phyloP scores from a whole-genome alignment of 2,329 filamentous ascomycete species.

The Aspergillus terreus region DNA sequence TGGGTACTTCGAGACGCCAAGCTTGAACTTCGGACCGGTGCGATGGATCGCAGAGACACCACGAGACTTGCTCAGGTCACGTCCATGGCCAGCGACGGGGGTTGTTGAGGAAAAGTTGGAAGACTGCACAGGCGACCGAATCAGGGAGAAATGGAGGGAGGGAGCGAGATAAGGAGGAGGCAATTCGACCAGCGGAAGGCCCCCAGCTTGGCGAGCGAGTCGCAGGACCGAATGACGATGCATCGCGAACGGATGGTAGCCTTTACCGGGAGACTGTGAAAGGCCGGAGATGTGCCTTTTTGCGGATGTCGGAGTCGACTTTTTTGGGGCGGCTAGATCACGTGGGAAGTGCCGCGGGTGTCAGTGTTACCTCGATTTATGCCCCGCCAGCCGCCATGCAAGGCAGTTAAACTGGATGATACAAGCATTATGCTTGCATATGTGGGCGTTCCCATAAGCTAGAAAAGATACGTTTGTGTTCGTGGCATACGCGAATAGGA shows the following conservation, averaged over 20 bases:
- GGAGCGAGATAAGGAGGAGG: slow-evolving; percentile 45
- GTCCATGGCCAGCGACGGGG: slow-evolving; percentile 45
- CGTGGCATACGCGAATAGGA: too few species aligned
- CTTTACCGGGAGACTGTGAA: slow-evolving; percentile 1
- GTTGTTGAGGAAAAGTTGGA: slow-evolving; percentile 55
- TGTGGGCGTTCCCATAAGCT: too few species aligned
- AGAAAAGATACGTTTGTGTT: too few species aligned
- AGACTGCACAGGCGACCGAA: slow-evolving; percentile 28
- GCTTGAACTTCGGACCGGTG: slow-evolving; percentile 69
- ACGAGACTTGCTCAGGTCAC: slow-evolving; percentile 75
- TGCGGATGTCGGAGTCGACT: slow-evolving; percentile 12
- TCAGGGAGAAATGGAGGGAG: slow-evolving; percentile 34
- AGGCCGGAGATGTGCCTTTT: slow-evolving; percentile 18
- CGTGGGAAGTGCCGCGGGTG: slow-evolving; percentile 14
- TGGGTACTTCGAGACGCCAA: slow-evolving; percentile 68
- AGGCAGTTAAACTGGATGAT: too few species aligned
- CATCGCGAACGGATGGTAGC: slow-evolving; percentile 25
- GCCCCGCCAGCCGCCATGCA: too few species aligned
- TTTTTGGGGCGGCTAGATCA: slow-evolving; percentile 20
- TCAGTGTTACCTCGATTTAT: neutral
- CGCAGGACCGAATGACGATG: slow-evolving; percentile 33
- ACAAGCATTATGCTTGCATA: too few species aligned
- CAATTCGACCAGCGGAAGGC: slow-evolving; percentile 32
- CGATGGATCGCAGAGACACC: slow-evolving; percentile 78
- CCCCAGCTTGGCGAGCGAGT: slow-evolving; percentile 31